phyloP scores from a whole-genome alignment of 176 grass and related monocot genomes.

The Areca catechu region DNA sequence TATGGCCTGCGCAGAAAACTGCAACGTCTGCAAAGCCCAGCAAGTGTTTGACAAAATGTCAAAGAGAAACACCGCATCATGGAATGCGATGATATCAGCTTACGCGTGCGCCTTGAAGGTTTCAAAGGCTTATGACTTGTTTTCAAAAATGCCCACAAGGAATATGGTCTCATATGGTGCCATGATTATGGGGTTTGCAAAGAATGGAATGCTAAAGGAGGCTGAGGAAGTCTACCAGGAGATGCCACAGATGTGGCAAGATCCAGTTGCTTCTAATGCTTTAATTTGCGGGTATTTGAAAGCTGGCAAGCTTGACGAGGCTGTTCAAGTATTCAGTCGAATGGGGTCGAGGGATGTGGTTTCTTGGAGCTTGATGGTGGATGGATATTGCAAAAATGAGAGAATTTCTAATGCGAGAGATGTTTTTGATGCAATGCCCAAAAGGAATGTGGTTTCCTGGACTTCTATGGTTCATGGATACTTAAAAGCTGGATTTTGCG shows the following conservation, averaged over 20 bases:
- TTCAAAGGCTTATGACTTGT: constrained; percentile 31
- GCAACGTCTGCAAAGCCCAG: constrained; percentile 28
- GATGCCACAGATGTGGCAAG: constrained; percentile 34
- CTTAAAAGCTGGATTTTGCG: constrained; percentile 30
- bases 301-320: constrained; percentile 37
- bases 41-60: too few species aligned
- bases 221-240: constrained; percentile 32
- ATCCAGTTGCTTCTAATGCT: constrained; percentile 43
- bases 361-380: too few species aligned
- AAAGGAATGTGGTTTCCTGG: too few species aligned
- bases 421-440: too few species aligned
- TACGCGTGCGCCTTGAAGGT: constrained; percentile 26
- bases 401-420: too few species aligned
- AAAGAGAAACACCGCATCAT: too few species aligned
- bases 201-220: constrained; percentile 43
- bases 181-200: constrained; percentile 44
- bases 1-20: constrained; percentile 37
- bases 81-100: constrained; percentile 34
- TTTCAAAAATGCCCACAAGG: constrained; percentile 36
- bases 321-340: too few species aligned
- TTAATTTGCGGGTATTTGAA: constrained; percentile 42
- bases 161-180: constrained; percentile 52
- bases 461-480: constrained; percentile 64
- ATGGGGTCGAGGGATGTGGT: too few species aligned
- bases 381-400: too few species aligned